phyloP scores from a whole-genome alignment of 2,329 filamentous ascomycete species.

The Teratosphaeria gauchensis region DNA sequence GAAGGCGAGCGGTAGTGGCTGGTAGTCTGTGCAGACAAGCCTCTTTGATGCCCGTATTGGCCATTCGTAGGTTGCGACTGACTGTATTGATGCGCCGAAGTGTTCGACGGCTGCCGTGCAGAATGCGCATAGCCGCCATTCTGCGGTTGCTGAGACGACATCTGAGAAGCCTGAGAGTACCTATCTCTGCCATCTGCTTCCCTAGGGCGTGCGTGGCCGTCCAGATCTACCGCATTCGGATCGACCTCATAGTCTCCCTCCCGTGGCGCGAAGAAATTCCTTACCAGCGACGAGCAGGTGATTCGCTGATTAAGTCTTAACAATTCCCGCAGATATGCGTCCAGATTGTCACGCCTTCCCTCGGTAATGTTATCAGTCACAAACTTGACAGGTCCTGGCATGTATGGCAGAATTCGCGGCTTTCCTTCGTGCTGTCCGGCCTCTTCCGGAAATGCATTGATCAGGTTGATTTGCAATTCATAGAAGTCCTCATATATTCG shows the following conservation, averaged over 20 bases:
- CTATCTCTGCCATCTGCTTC: slow-evolving; percentile 47
- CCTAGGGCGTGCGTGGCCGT: slow-evolving; percentile 60
- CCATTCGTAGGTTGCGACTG: slow-evolving; percentile 10
- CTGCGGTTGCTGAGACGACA: slow-evolving; percentile 13
- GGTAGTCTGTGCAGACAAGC: neutral
- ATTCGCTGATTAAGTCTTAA: slow-evolving; percentile 77
- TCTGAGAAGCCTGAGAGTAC: slow-evolving; percentile 28
- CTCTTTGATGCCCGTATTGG: slow-evolving; percentile 7
- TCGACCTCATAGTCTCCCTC: slow-evolving; percentile 93
- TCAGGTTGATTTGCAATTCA: slow-evolving; percentile 91
- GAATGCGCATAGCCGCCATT: slow-evolving; percentile 11
- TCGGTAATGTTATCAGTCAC: slow-evolving; percentile 97
- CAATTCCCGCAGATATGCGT: slow-evolving; percentile 91
- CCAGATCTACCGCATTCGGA: slow-evolving; percentile 46
- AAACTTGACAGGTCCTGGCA: slow-evolving; percentile 95
- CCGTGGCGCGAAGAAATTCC: slow-evolving; percentile 81
- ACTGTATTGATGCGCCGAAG: slow-evolving; percentile 15
- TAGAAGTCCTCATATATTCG: slow-evolving; percentile 98
- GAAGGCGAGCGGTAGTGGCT: slow-evolving; percentile 19
- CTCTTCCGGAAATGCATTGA: slow-evolving; percentile 84
- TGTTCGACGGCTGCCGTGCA: slow-evolving; percentile 11
- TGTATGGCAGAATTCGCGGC: slow-evolving; percentile 81
- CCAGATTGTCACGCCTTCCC: slow-evolving; percentile 80
- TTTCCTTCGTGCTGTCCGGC: slow-evolving; percentile 70
- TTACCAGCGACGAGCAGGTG: slow-evolving; percentile 70